Conservation (phyloP, 257 asterid species). For the Solanum arcanum region DNA sequence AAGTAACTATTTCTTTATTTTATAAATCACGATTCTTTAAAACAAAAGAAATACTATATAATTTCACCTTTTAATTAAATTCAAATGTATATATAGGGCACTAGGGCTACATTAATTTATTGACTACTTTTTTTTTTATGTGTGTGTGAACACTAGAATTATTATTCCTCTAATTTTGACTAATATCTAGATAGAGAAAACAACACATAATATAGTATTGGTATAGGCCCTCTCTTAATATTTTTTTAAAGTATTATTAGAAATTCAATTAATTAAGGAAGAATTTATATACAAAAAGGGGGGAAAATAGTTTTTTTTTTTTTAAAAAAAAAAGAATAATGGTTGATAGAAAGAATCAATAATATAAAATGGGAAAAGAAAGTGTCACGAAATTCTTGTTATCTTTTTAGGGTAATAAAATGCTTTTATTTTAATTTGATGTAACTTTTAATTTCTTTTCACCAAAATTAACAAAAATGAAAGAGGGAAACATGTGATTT, state of each 20-base stretch:
- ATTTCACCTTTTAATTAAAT: no score
- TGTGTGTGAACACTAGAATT: background rate
- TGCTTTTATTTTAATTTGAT: background rate
- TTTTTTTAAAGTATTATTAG: background rate
- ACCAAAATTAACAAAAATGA: background rate
- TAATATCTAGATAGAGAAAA: background rate
- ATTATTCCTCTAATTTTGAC: background rate
- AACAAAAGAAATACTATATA: background rate
- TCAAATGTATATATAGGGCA: background rate
- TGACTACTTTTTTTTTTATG: no score
- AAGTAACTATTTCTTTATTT: no score
- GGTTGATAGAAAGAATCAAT: conserved; percentile 6
- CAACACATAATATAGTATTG: background rate
- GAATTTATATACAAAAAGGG: background rate
- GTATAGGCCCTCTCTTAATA: no score
- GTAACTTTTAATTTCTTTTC: conserved; percentile 4
- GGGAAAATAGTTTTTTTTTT: background rate
- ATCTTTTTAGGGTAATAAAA: conserved; percentile 8
- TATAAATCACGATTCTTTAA: background rate
- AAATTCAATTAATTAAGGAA: background rate
- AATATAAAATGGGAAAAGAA: background rate
- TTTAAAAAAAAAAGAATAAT: background rate
- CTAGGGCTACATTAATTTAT: background rate
- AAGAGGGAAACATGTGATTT: conserved; percentile 48
- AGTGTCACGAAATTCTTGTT: conserved; percentile 61